Percentiles rank a stretch among this genome's conserved stretches.
Conservation (phyloP, 257 asterid genomes). For the Plantago elongata region DNA sequence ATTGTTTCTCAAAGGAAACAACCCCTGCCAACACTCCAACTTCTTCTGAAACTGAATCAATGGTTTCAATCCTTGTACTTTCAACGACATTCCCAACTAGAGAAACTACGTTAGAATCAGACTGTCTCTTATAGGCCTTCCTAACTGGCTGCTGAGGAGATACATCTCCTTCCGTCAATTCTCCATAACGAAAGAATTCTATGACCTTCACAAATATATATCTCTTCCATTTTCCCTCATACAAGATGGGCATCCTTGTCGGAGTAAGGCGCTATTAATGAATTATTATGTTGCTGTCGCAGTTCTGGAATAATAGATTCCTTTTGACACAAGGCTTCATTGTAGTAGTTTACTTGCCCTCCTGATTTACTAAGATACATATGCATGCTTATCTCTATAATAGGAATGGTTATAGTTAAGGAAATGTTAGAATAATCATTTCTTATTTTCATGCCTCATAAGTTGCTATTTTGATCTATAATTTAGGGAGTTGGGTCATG, state of each 20-base stretch:
- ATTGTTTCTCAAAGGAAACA: no score
- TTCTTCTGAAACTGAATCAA: no score
- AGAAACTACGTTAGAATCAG: no score
- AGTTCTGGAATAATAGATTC: constrained; percentile 1
- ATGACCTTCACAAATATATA: neutral
- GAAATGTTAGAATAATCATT: neutral
- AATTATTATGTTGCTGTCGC: neutral
- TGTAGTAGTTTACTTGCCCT: constrained; percentile 3
- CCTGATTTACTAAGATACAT: constrained; percentile 5
- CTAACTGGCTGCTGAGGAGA: no score
- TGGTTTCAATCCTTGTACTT: no score
- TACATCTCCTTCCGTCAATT: no score
- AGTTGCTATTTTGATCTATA: constrained; percentile 18
- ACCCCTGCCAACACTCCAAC: no score
- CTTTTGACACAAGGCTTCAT: neutral
- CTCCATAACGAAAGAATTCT: no score
- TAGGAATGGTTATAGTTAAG: neutral
- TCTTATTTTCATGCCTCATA: neutral
- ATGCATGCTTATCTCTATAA: neutral
- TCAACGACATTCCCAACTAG: no score
- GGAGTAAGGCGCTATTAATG: neutral
- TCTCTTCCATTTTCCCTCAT: neutral
- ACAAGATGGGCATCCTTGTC: constrained; percentile 2
- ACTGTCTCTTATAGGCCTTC: no score
- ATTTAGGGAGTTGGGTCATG: constrained; percentile 58